These are phyloP conservation scores for Talinum fruticosum DNA, from an alignment of 148 eudicot genomes.

Conservation along the genomic window DNA sequence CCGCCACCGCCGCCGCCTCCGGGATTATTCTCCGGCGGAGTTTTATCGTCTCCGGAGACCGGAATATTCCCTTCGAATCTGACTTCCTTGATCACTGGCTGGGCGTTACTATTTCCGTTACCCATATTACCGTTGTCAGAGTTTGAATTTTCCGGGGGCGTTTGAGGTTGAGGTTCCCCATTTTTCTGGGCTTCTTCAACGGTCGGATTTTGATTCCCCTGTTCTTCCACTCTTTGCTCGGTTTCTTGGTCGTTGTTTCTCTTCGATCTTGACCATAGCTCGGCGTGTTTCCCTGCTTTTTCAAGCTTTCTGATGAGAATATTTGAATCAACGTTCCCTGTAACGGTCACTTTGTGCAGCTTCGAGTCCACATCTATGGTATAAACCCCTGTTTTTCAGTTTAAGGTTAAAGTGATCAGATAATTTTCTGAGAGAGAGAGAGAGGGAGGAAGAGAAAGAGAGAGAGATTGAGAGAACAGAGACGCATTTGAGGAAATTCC, in stretches of 20 bases:
- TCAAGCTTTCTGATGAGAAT: conserved; percentile 53
- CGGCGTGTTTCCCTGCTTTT: conserved; percentile 77
- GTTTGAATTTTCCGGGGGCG: conserved; percentile 3
- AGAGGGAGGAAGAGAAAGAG: too few relatives aligned
- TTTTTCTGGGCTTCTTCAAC: not conserved
- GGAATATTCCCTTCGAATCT: conserved; percentile 24
- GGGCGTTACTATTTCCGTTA: not conserved
- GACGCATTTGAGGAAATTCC: not conserved
- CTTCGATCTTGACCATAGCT: conserved; percentile 48
- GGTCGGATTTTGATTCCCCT: conserved; percentile 21
- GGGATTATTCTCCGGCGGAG: conserved; percentile 8
- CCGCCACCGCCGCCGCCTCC: conserved; percentile 26
- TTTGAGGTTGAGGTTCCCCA: not conserved
- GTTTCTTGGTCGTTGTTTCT: conserved; percentile 3
- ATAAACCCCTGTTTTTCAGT: conserved; percentile 49
- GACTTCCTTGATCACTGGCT: not conserved
- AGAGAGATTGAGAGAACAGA: too few relatives aligned
- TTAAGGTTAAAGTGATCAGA: too few relatives aligned
- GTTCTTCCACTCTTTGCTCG: not conserved
- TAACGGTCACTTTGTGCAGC: conserved; percentile 58
- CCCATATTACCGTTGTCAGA: not conserved
- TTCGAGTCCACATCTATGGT: conserved; percentile 49
- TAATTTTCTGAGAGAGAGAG: not conserved
- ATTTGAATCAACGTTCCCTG: conserved; percentile 56
- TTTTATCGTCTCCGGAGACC: conserved; percentile 2